Conservation (phyloP, 768 basidiomycete species). For the Rhodotorula sphaerocarpa region DNA sequence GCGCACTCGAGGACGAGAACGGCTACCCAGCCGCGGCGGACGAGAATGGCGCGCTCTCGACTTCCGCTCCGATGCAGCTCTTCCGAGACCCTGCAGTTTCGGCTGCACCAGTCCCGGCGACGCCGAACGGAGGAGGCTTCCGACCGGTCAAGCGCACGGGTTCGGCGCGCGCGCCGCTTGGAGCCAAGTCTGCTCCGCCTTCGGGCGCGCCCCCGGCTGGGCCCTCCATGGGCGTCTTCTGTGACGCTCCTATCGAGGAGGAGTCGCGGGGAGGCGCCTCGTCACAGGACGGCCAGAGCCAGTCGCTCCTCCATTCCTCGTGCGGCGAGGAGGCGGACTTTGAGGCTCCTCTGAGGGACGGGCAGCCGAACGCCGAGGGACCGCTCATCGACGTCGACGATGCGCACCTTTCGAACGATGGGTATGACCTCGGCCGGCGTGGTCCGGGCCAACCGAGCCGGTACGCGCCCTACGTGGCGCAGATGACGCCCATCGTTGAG, state of each 20-base stretch:
- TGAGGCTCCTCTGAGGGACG: conserved; percentile 6
- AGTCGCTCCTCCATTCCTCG: conserved; percentile 20
- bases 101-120: background rate
- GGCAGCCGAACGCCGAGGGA: too few species aligned
- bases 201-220: background rate
- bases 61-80: conserved; percentile 16
- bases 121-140: conserved; percentile 16
- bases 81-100: conserved; percentile 10
- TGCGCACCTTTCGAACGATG: too few species aligned
- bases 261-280: conserved; percentile 1
- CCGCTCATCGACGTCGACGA: too few species aligned
- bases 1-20: background rate
- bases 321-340: conserved; percentile 35
- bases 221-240: conserved; percentile 11
- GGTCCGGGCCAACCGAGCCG: conserved; percentile 26
- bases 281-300: background rate
- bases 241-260: background rate
- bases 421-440: conserved; percentile 41
- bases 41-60: background rate
- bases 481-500: conserved; percentile 98
- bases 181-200: conserved; percentile 8
- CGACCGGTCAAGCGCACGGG: conserved; percentile 13
- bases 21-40: conserved; percentile 4
- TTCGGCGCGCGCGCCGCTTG: conserved; percentile 23
- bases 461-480: conserved; percentile 54